These are phyloP conservation scores for Dentipellis sp. DNA, from an alignment of 768 basidiomycete species.

Conservation along the genomic window DNA sequence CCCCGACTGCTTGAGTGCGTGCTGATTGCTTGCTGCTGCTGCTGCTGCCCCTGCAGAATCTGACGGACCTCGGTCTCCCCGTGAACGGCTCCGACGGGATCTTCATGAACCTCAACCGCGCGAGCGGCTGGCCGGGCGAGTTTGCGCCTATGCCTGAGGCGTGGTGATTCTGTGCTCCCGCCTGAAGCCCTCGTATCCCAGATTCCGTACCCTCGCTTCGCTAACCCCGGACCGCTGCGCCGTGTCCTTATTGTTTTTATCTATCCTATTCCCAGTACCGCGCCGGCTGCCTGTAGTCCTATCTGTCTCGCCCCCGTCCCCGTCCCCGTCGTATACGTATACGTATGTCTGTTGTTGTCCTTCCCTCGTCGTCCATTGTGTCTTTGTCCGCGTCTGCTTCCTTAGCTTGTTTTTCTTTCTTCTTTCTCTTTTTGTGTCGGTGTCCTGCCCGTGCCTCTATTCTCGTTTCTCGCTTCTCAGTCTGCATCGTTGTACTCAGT, in stretches of 20 bases:
- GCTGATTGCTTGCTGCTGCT: not conserved
- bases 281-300: not conserved
- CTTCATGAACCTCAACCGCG: conserved; percentile 65
- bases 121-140: conserved; percentile 71
- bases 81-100: conserved; percentile 86
- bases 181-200: no score
- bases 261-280: not conserved
- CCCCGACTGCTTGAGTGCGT: no score
- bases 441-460: not conserved
- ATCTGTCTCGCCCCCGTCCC: not conserved
- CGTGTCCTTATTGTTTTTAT: not conserved
- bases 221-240: not conserved
- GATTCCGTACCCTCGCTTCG: not conserved
- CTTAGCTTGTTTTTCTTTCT: no score
- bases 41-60: conserved; percentile 44
- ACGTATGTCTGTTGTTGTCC: not conserved
- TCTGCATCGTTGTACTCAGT: no score
- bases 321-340: no score
- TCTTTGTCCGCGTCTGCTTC: not conserved
- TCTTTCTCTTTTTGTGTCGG: not conserved
- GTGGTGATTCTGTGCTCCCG: conserved; percentile 40
- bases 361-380: not conserved
- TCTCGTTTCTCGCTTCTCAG: not conserved
- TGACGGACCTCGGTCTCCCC: conserved; percentile 87
- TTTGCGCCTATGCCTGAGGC: conserved; percentile 75